phyloP scores from a whole-genome alignment of 306 rosid genomes.

The Trichosanthes truncata region DNA sequence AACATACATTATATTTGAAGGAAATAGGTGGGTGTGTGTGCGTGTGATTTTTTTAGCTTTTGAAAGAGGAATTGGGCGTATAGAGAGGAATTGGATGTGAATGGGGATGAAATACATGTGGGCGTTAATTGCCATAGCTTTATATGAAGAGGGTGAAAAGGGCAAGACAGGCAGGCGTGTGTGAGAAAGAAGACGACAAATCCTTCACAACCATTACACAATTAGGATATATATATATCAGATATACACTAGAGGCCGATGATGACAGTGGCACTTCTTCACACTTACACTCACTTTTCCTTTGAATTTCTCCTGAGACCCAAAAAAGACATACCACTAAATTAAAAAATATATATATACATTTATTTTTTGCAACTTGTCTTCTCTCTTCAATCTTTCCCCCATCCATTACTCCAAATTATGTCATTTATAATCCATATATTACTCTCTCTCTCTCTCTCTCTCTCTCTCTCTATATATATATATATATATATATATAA shows the following conservation, averaged over 20 bases:
- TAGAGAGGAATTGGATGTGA: neutral
- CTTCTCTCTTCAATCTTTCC: constrained; percentile 42
- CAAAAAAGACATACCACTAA: constrained; percentile 42
- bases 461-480: no score
- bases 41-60: neutral
- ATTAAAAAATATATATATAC: neutral
- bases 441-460: no score
- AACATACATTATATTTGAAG: no score
- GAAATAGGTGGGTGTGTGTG: no score
- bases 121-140: constrained; percentile 14
- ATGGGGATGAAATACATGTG: neutral
- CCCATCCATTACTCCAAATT: constrained; percentile 34
- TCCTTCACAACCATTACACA: constrained; percentile 31
- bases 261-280: neutral
- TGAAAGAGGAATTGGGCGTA: neutral
- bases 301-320: constrained; percentile 1
- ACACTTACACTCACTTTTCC: neutral
- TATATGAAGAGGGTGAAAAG: constrained; percentile 43
- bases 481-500: no score
- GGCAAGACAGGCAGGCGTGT: constrained; percentile 74
- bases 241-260: neutral
- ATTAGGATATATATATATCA: neutral
- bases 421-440: neutral
- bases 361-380: constrained; percentile 14
- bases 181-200: constrained; percentile 36